phyloP scores from a whole-genome alignment of 805 yeast genomes.

The Wickerhamiella cacticola region DNA sequence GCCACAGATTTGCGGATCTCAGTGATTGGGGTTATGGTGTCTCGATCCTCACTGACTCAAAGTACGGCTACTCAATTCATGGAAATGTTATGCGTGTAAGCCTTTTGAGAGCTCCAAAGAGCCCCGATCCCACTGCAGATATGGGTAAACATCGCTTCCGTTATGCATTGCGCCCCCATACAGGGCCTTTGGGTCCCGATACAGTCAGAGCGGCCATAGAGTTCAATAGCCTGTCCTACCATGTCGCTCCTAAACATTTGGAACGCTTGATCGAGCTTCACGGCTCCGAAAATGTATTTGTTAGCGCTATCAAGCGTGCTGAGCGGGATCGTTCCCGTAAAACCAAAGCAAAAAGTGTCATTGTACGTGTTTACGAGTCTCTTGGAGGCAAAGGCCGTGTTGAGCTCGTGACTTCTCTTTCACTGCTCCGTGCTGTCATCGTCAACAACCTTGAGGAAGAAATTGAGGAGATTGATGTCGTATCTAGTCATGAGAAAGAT shows the following conservation, averaged over 20 bases:
- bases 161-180: constrained; percentile 77
- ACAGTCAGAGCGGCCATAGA: constrained; percentile 67
- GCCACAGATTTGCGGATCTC: constrained; percentile 86
- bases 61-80: constrained; percentile 86
- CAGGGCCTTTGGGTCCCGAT: constrained; percentile 48
- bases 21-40: constrained; percentile 84
- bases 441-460: constrained; percentile 35
- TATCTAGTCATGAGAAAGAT: constrained; percentile 21
- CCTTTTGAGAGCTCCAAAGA: constrained; percentile 78
- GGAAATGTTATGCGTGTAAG: constrained; percentile 88
- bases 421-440: constrained; percentile 43
- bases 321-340: constrained; percentile 58
- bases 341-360: constrained; percentile 37
- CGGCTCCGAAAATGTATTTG: constrained; percentile 49
- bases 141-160: constrained; percentile 78
- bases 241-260: background rate
- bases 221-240: constrained; percentile 45
- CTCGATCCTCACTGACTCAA: constrained; percentile 66
- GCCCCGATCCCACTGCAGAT: constrained; percentile 90
- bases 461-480: constrained; percentile 25
- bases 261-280: constrained; percentile 4
- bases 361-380: constrained; percentile 73
- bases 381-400: constrained; percentile 69
- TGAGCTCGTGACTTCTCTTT: constrained; percentile 35
- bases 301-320: constrained; percentile 73